Evolutionary conservation across 495 filamentous ascomycete genomes (phyloP).

Genomic region (Hypoxylon fragiforme): DNA sequence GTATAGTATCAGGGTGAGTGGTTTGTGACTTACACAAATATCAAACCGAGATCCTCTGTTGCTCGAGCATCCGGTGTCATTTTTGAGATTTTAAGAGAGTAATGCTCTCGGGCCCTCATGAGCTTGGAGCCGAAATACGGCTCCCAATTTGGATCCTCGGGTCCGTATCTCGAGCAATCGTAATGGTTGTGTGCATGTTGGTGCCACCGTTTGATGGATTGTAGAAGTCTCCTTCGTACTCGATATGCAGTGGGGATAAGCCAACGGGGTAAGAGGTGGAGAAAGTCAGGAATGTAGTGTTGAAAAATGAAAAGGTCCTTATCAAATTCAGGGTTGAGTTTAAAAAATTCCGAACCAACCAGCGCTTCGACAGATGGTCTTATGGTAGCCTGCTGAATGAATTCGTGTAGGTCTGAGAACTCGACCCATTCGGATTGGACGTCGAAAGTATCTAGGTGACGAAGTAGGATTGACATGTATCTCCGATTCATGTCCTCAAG

Average conservation of each 20-base stretch:
- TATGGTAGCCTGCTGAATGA: conserved; percentile 23
- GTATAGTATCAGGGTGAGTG: not conserved
- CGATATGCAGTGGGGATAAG: conserved; percentile 16
- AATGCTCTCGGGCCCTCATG: conserved; percentile 11
- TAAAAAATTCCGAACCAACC: conserved; percentile 31
- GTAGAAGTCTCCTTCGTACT: conserved; percentile 11
- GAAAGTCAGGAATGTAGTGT: conserved; percentile 5
- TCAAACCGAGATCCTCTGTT: conserved; percentile 23
- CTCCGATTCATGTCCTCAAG: conserved; percentile 1
- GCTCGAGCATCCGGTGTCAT: conserved; percentile 12
- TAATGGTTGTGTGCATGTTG: conserved; percentile 10
- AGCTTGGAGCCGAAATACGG: conserved; percentile 20
- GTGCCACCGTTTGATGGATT: conserved; percentile 14
- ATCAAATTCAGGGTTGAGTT: conserved; percentile 19
- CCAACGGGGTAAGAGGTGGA: conserved; percentile 18
- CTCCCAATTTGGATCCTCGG: conserved; percentile 28
- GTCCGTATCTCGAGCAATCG: conserved; percentile 1
- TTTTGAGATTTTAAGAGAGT: not conserved
- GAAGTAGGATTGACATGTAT: conserved; percentile 2
- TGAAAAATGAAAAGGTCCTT: conserved; percentile 23
- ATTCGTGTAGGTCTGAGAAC: conserved; percentile 28
- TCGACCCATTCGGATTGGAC: conserved; percentile 20
- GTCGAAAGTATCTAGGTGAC: not conserved
- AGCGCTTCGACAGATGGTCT: conserved; percentile 29
- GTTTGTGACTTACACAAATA: conserved; percentile 35